phyloP scores from a whole-genome alignment of 768 basidiomycete species.

The Trichaptum fuscoviolaceum region DNA sequence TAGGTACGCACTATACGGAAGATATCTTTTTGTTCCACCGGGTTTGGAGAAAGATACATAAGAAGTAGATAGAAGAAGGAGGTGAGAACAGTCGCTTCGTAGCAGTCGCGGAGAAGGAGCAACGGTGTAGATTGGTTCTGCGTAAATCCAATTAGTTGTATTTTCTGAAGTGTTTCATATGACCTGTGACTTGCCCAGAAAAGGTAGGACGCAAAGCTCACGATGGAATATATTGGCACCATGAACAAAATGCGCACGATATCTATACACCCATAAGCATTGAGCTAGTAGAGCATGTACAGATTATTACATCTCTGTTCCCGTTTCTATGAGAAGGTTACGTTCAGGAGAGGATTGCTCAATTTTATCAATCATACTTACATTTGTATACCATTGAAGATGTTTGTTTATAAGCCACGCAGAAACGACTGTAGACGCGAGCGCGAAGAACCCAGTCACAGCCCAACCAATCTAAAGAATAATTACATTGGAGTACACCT shows the following conservation, averaged over 20 bases:
- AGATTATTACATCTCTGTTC: constrained; percentile 57
- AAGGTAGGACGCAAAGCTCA: constrained; percentile 63
- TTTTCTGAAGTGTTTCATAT: neutral
- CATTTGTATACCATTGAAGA: constrained; percentile 66
- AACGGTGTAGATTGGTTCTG: constrained; percentile 62
- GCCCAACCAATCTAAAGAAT: constrained; percentile 61
- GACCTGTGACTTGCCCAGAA: constrained; percentile 49
- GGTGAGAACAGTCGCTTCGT: constrained; percentile 71
- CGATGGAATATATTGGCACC: constrained; percentile 69
- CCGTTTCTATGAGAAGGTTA: constrained; percentile 41
- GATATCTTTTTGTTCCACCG: constrained; percentile 54
- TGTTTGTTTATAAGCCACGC: constrained; percentile 75
- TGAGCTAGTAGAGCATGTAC: neutral
- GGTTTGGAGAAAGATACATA: constrained; percentile 59
- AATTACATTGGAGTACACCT: neutral
- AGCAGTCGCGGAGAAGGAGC: constrained; percentile 65
- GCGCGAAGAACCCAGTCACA: constrained; percentile 51
- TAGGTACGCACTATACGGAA: constrained; percentile 36
- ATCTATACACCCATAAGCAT: constrained; percentile 33
- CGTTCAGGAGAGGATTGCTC: constrained; percentile 2
- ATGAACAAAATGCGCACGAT: constrained; percentile 73
- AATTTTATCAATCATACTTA: constrained; percentile 26
- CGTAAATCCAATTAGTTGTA: neutral
- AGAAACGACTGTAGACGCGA: constrained; percentile 51
- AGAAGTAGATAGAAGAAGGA: constrained; percentile 77